Evolutionary conservation across 1,284 basidiomycete species (phyloP), one percentile per base, ranked within the genome.

Genomic region (Ustanciosporium gigantosporum): DNA sequence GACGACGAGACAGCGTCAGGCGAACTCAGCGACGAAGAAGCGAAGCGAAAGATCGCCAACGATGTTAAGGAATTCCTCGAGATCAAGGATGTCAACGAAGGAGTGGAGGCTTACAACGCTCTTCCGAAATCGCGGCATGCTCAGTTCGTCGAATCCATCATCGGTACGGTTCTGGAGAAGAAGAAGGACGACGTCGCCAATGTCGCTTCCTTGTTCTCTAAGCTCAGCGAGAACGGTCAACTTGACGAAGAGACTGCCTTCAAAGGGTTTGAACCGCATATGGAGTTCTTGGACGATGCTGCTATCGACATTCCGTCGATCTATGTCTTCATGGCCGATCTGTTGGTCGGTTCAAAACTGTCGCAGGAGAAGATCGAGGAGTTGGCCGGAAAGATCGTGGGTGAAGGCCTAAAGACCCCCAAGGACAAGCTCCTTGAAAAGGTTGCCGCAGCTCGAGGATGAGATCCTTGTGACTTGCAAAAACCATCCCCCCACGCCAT

Each of bases 221-320:
- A 69, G 51, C 58, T 70, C 20, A 53, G 46, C 32, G 48, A 67
- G 36, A 49, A 53, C 7, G 46, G 42, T 2, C 53, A 77, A 24
- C 41, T 76, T 15, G 53, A 61, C 38, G 72, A 78, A 47, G 57
- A 55, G n/a, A 36, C 91, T 32, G 87, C 93, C 13, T 84, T 85
- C 5, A 57, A 82, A 85, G 55, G 82, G 88, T 72, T 92, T 78
- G 78, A 79, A 48, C 81, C 82, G 2, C 83, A 86, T 44, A 85
- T 88, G 46, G 87, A 89, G 76, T 80, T 87, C 55, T 82, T 95
- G 65, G 90, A 91, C 71, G 91, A 95, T 74, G 85, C 91, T 47
- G 85, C 86, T 16, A 87, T 92, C 70, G 91, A 96, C 77, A 89
- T 88, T 52, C 92, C 92, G 4, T 87, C 88, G 74, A 91, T 90